Conservation (phyloP, 2,329 filamentous ascomycete genomes). For the Chaetomiaceae sp. region DNA sequence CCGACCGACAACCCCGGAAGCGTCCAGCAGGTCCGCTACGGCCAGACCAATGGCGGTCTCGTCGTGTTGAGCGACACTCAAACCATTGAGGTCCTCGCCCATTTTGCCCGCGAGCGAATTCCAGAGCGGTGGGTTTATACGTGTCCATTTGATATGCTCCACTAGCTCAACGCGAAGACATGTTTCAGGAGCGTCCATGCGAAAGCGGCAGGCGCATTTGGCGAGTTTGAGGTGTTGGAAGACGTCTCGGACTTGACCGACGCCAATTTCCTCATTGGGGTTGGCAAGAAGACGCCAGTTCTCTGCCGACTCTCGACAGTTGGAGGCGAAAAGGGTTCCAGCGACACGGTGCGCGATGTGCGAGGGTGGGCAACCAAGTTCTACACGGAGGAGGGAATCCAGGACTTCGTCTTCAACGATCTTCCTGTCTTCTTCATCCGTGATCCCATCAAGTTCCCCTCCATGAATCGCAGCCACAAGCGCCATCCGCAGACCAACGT, state of each 20-base stretch:
- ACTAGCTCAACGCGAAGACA: background rate
- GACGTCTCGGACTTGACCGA: conserved; percentile 53
- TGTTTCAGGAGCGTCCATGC: conserved; percentile 29
- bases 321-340: conserved; percentile 26
- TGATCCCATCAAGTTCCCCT: conserved; percentile 45
- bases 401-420: conserved; percentile 41
- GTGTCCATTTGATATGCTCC: background rate
- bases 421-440: conserved; percentile 25
- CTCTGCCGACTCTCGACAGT: conserved; percentile 53
- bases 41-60: background rate
- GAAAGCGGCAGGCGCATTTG: conserved; percentile 41
- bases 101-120: conserved; percentile 58
- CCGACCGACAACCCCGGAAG: background rate
- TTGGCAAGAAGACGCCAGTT: conserved; percentile 51
- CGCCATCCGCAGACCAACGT: conserved; percentile 39
- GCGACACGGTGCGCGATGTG: conserved; percentile 58
- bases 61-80: conserved; percentile 52
- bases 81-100: conserved; percentile 58
- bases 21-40: background rate
- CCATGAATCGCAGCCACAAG: conserved; percentile 42
- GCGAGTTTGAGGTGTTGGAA: conserved; percentile 56
- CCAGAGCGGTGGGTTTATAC: conserved; percentile 41
- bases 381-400: conserved; percentile 63
- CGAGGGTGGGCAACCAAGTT: conserved; percentile 60
- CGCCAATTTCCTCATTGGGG: conserved; percentile 47